Percentiles rank a stretch among this genome's conserved stretches.
Conservation (phyloP, 495 filamentous ascomycete species). For the Penicilliopsis zonata region DNA sequence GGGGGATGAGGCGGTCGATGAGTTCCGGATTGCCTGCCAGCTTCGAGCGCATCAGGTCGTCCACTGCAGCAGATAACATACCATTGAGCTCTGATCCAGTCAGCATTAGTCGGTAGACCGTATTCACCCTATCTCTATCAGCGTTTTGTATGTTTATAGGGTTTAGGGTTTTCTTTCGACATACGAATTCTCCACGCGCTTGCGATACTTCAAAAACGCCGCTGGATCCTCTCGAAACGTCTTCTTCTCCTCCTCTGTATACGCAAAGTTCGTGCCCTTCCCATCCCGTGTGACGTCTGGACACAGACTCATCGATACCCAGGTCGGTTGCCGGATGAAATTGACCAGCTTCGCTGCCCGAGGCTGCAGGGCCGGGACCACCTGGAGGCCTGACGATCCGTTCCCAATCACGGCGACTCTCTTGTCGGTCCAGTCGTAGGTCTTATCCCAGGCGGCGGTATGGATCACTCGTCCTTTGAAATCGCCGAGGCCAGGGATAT, state of each 20-base stretch:
- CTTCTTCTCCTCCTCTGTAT: constrained; percentile 22
- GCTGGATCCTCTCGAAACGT: constrained; percentile 5
- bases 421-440: constrained; percentile 31
- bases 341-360: constrained; percentile 17
- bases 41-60: constrained; percentile 27
- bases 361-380: constrained; percentile 42
- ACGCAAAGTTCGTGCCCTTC: constrained; percentile 20
- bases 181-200: constrained; percentile 6
- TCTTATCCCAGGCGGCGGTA: constrained; percentile 36
- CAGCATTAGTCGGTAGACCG: too few relatives aligned
- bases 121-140: too few relatives aligned
- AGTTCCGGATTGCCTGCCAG: constrained; percentile 23
- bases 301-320: constrained; percentile 3
- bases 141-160: too few relatives aligned
- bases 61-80: too few relatives aligned
- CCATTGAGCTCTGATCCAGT: too few relatives aligned
- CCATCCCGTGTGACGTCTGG: background rate
- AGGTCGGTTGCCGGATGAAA: constrained; percentile 16
- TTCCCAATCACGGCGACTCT: constrained; percentile 38
- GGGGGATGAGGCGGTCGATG: constrained; percentile 28
- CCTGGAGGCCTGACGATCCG: constrained; percentile 38
- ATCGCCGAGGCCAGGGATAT: constrained; percentile 31
- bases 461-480: constrained; percentile 40
- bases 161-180: background rate
- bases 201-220: constrained; percentile 6